Evolutionary conservation across 139 green algal species (phyloP).

Genomic region (Chlamydomonas sphaeroides): DNA sequence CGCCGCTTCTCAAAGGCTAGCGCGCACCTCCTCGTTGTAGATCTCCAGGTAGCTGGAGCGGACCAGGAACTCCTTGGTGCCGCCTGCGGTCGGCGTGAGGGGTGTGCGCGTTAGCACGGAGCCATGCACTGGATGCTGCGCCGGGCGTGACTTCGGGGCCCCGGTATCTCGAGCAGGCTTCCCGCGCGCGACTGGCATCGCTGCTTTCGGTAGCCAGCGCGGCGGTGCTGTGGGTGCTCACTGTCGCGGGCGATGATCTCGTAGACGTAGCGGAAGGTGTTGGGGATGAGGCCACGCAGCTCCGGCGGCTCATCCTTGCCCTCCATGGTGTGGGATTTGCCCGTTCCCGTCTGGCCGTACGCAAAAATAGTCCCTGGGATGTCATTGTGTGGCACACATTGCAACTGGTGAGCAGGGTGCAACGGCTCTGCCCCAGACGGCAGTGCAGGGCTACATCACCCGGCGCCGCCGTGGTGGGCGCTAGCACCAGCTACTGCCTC

Average conservation of each 20-base stretch:
- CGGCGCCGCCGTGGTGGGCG: too few species aligned
- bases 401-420: too few species aligned
- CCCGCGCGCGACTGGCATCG: too few species aligned
- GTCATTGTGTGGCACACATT: too few species aligned
- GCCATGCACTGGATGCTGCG: too few species aligned
- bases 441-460: not conserved
- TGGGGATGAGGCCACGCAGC: constrained; percentile 80
- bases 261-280: constrained; percentile 83
- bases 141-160: too few species aligned
- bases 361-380: constrained; percentile 77
- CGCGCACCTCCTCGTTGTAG: constrained; percentile 81
- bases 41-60: constrained; percentile 86
- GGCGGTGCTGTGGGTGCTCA: too few species aligned
- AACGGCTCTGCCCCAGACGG: too few species aligned
- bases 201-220: not conserved
- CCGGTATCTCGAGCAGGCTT: too few species aligned
- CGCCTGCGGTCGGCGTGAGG: constrained; percentile 48
- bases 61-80: constrained; percentile 77
- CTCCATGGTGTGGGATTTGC: constrained; percentile 90
- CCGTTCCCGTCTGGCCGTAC: constrained; percentile 84
- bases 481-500: too few species aligned
- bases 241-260: constrained; percentile 65
- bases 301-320: constrained; percentile 63
- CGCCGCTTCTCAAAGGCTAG: too few species aligned
- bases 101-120: too few species aligned